phyloP scores from a whole-genome alignment of 139 green algal species.

The Picochlorum sp. region DNA sequence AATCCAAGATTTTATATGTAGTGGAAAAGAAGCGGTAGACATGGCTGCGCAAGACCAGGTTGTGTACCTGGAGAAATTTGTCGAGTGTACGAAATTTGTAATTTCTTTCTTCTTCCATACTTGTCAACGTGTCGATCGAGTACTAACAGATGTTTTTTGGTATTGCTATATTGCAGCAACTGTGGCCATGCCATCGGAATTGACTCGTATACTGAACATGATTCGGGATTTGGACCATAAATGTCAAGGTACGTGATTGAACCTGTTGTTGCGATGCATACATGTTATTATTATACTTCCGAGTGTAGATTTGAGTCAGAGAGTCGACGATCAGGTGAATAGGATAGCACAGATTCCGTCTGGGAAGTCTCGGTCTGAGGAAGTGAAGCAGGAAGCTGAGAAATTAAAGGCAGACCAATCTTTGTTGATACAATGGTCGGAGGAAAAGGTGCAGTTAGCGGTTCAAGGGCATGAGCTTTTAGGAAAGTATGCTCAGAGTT shows the following conservation, averaged over 20 bases:
- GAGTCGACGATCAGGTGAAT: background rate
- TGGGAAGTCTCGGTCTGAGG: slow-evolving; percentile 22
- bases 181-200: slow-evolving; percentile 46
- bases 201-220: slow-evolving; percentile 58
- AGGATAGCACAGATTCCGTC: slow-evolving; percentile 28
- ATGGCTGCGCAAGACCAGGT: slow-evolving; percentile 31
- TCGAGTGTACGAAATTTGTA: slow-evolving; percentile 43
- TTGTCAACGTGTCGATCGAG: background rate
- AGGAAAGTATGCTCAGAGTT: slow-evolving; percentile 44
- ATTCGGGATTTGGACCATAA: slow-evolving; percentile 67
- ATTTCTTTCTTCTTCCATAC: background rate
- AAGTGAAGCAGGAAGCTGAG: slow-evolving; percentile 29
- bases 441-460: slow-evolving; percentile 66
- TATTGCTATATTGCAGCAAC: slow-evolving; percentile 27
- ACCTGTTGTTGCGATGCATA: background rate
- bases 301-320: background rate
- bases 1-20: too few species aligned
- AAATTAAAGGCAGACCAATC: slow-evolving; percentile 48
- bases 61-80: slow-evolving; percentile 63
- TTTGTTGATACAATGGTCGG: slow-evolving; percentile 62
- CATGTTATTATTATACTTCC: too few species aligned
- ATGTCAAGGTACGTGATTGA: slow-evolving; percentile 24
- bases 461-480: slow-evolving; percentile 57
- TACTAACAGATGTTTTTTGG: background rate
- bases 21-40: too few species aligned